Base-by-base conservation (phyloP, 2,329 filamentous ascomycete species). In the Mycosphaerella sp. region DNA sequence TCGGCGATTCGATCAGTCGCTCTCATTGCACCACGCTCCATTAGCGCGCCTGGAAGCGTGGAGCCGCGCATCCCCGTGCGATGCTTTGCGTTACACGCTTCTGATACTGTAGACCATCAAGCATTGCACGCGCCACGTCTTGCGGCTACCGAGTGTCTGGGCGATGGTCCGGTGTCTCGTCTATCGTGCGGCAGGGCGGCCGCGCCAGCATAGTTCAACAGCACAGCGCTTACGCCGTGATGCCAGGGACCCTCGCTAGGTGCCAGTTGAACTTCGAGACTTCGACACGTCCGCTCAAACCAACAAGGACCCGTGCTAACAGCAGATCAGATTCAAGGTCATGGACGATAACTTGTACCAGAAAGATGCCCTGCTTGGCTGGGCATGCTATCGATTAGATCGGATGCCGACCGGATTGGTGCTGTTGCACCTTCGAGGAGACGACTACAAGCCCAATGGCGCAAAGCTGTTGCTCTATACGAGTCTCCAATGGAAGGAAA, bases 351-450 rank as follows among this genome's bases (percentile, higher is more conserved):
- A 91, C 68, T 80, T 90, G 59, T 82, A 84, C 3, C 78, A 79
- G 27, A 65, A 64, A 56, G 89, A 97, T 63, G 79, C 85, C 53
- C 70, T 95, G 50, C 85, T 89, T 9, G 89, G 86, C 2, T 97
- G 93, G 93, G 83, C 87, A 1, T 95, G 89, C 64, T 84, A 95
- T 60, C 79, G 89, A 41, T 25, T 17, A 34, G 89, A 96, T 70
- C 79, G 89, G 6, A 69, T 96, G 53, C 81, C 81, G 54, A 73
- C 79, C 30, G 91, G 93, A 0, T 86, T 87, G 60, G 77, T 89
- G 9, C 82, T 95, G 59, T 75, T 97, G 50, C 85, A 84, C 61
- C 71, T 97, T 52, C 75, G 86, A 56, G 84, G 95, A 64, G 73
- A 76, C 21, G 77, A 82, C 55, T 88, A 88, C 0, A 72, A 75